Evolutionary conservation across 257 asterid species (phyloP), one percentile per base, ranked within the genome.

Genomic region (Penstemon eatonii): DNA sequence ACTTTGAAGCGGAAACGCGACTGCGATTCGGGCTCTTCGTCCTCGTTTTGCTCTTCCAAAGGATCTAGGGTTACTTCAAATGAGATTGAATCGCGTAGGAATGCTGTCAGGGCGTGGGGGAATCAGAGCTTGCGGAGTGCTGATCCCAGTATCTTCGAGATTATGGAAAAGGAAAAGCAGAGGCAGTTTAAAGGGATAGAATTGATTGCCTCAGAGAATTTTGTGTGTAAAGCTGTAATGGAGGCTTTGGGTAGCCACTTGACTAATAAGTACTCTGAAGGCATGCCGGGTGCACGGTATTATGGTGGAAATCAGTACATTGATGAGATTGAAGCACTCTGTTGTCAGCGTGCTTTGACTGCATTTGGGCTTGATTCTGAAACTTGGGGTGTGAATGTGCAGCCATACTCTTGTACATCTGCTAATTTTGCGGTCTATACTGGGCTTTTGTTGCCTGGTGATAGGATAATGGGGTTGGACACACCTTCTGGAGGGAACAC

Each of bases 381-480:
- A 50, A 81, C 63, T 62, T 91, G 97, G 97, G 97, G 96, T 44
- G 97, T 91, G 47, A 91, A 91, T 79, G 97, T 91, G 55, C 97
- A 91, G 56, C 93, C 97, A 18, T 91, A 91, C 73, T 86, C 95
- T 0, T 87, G 97, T 67, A 86, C 97, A 3, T 85, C 97, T 19
- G 96, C 97, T 9, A 91, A 91, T 75, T 91, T 88, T 64, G 91
- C 97, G 13, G 97, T 87, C 7, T 91, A 88, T 66, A 85, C 97
- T 0, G 95, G 96, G 19, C 79, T 89, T 63, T 73, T 89, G 67
- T 73, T 85, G 43, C 96, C 96, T 7, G 95, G 96, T 51, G 97
- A 91, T 82, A 70, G 97, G 73, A 91, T 91, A 74, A 91, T 91
- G 96, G 97, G 97, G 68, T 73, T 91, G 82, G 97, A 91, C 71